These are phyloP conservation scores for Trametes cingulata DNA, from an alignment of 768 basidiomycete genomes.

Conservation along the genomic window DNA sequence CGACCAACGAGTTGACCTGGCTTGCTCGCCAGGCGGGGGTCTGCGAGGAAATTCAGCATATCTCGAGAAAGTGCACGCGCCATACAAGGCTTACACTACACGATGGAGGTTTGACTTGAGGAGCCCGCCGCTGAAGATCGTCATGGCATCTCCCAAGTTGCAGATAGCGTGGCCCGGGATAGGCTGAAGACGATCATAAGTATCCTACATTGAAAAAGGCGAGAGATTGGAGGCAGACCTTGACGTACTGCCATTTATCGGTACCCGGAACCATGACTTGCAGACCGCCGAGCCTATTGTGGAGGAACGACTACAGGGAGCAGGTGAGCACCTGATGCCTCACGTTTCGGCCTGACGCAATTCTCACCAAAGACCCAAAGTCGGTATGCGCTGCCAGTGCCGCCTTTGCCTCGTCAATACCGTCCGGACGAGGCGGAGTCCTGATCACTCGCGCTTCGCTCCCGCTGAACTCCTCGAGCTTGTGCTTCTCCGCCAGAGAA, in stretches of 20 bases:
- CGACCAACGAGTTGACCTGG: slow-evolving; percentile 57
- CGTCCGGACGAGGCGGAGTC: slow-evolving; percentile 31
- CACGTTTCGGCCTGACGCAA: neutral
- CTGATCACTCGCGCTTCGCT: slow-evolving; percentile 37
- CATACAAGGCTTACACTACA: slow-evolving; percentile 49
- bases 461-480: slow-evolving; percentile 30
- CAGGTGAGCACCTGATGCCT: neutral
- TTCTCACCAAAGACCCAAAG: slow-evolving; percentile 35
- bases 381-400: slow-evolving; percentile 40
- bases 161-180: slow-evolving; percentile 36
- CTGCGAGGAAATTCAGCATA: slow-evolving; percentile 5
- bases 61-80: neutral
- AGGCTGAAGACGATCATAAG: slow-evolving; percentile 20
- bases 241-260: slow-evolving; percentile 68
- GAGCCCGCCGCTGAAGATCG: slow-evolving; percentile 63
- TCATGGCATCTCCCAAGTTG: slow-evolving; percentile 56
- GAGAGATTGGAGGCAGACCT: slow-evolving; percentile 36
- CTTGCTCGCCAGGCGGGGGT: slow-evolving; percentile 61
- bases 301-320: slow-evolving; percentile 56
- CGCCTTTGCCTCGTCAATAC: slow-evolving; percentile 28
- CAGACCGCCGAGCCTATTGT: slow-evolving; percentile 69
- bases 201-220: too few species aligned
- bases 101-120: slow-evolving; percentile 65
- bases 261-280: slow-evolving; percentile 65
- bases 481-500: slow-evolving; percentile 31